A percentile compares a stretch with the other conserved stretches of the same genome.
Evolutionary conservation across 805 yeast genomes (phyloP).

Genomic region (Wickerhamomyces canadensis): DNA sequence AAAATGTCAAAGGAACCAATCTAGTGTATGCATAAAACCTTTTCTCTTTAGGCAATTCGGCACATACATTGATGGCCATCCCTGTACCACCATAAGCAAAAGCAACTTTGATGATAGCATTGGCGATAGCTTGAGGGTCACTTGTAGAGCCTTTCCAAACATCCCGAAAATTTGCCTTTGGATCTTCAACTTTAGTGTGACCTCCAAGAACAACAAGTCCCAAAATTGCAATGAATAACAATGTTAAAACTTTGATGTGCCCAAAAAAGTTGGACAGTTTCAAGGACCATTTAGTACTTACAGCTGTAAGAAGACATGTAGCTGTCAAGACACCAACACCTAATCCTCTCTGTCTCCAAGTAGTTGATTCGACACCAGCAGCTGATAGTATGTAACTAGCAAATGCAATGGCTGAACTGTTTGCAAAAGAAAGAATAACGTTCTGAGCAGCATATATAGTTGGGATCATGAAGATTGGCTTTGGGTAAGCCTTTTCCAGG

Average conservation of each 20-base stretch:
- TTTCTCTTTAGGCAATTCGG: conserved; percentile 29
- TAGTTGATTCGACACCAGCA: conserved; percentile 34
- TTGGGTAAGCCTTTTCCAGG: conserved; percentile 34
- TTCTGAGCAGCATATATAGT: conserved; percentile 34
- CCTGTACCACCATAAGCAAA: conserved; percentile 38
- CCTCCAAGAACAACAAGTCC: conserved; percentile 35
- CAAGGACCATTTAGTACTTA: conserved; percentile 27
- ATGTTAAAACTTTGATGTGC: conserved; percentile 29
- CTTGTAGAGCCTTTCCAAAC: conserved; percentile 37
- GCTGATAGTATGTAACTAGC: conserved; percentile 31
- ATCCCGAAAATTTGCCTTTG: conserved; percentile 30
- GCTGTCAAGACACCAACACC: conserved; percentile 35
- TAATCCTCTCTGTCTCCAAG: conserved; percentile 41
- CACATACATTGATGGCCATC: conserved; percentile 34
- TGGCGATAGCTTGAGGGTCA: conserved; percentile 37
- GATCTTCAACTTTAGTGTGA: conserved; percentile 28
- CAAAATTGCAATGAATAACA: conserved; percentile 29
- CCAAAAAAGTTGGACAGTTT: conserved; percentile 30
- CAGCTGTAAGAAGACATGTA: conserved; percentile 21
- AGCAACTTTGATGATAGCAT: conserved; percentile 37
- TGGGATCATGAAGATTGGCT: conserved; percentile 30
- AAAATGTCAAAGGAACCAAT: conserved; percentile 29
- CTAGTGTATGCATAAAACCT: conserved; percentile 20
- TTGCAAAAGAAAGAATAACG: conserved; percentile 32
- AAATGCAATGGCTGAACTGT: conserved; percentile 34